Evolutionary conservation across 768 basidiomycete genomes (phyloP).

Genomic region (Xerocomellus intermedius): DNA sequence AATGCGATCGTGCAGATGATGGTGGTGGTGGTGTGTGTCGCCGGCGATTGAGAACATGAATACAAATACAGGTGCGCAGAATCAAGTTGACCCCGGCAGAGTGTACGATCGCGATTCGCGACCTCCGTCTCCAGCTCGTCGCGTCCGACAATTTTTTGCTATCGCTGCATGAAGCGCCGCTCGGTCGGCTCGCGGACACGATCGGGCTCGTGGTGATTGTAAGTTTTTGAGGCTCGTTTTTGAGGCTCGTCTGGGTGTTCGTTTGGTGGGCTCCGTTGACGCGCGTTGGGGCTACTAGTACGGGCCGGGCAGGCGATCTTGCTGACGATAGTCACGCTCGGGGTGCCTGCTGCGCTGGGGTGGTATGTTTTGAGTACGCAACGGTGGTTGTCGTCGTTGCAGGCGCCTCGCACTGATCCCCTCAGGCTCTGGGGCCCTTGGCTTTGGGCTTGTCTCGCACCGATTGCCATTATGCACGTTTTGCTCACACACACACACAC

Average conservation of each 20-base stretch:
- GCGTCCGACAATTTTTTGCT: slow-evolving; percentile 15
- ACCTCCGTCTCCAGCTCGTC: slow-evolving; percentile 23
- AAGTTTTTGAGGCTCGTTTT: no score
- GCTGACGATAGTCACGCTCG: slow-evolving; percentile 16
- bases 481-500: no score
- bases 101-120: slow-evolving; percentile 20
- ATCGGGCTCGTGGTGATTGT: slow-evolving; percentile 19
- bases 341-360: slow-evolving; percentile 17
- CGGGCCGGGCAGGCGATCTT: slow-evolving; percentile 22
- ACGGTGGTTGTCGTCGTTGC: slow-evolving; percentile 9
- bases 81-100: slow-evolving; percentile 18
- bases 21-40: neutral
- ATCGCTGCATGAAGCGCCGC: slow-evolving; percentile 22
- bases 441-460: no score
- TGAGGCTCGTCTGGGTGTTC: no score
- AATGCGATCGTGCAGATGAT: no score
- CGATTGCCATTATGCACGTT: neutral
- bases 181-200: slow-evolving; percentile 24
- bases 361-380: slow-evolving; percentile 17
- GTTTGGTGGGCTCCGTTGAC: no score
- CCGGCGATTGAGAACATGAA: neutral
- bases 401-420: neutral
- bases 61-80: neutral
- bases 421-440: no score
- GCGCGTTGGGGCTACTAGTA: no score